Base-by-base conservation (phyloP, 306 rosid species). In the Ormosia emarginata region DNA sequence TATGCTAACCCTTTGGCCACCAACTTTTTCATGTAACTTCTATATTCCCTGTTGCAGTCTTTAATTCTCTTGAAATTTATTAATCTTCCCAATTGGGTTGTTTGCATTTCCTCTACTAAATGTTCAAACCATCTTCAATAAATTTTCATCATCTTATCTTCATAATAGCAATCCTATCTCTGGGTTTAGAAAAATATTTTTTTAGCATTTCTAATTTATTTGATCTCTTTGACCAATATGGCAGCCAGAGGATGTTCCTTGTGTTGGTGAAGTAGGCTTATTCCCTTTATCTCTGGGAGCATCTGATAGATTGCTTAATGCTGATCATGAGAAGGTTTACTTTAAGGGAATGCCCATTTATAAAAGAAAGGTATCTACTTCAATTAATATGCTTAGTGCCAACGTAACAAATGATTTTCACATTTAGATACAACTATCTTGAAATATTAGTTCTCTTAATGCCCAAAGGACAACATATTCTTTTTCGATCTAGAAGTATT, bases 281-380 rank as follows among this genome's bases (percentile, higher is more conserved):
- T 86, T 92, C 78, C 89, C 97, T 41, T 56, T 74, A 8, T 77
- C 83, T 83, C 72, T 92, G 49, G 98, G 97, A 79, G 90, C 97
- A 62, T 86, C 94, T 67, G 87, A 87, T 79, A 86, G 88, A 80
- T 74, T 92, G 85, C 90, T 91, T 65, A 94, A 94, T 67, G 94
- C 94, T 43, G 89, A 91, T 84, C 94, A 92, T 46, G 90, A 89
- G 13, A 72, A 92, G 76, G 90, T 91, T 56, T 94, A 92, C 87
- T 94, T 78, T 57, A 89, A 84, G 92, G 97, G 94, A 82, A 94
- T 94, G 97, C 97, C 97, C 66, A 10, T 67, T 18, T 89, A 86
- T 86, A 88, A 83, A 24, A 97, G 94, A 84, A 87, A 83, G 97
- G 98, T 91, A 89, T 53, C 11, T 64, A 77, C 80, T 69, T 37